phyloP scores from a whole-genome alignment of 2,329 filamentous ascomycete species.

The Clonostachys rhizophaga region DNA sequence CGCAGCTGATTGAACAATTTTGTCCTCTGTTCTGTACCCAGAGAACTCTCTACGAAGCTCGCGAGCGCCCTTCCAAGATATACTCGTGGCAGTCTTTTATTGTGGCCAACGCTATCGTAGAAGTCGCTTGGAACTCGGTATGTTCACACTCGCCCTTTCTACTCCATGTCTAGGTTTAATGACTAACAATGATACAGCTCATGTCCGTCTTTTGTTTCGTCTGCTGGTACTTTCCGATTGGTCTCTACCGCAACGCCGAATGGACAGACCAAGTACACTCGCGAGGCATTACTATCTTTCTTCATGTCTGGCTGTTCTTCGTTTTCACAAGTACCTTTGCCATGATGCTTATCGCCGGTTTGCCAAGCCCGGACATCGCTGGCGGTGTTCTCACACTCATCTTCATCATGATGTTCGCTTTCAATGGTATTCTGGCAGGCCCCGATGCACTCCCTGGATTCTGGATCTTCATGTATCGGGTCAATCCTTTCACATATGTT shows the following conservation, averaged over 20 bases:
- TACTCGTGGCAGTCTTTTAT: constrained; percentile 86
- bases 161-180: constrained; percentile 56
- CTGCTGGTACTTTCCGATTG: constrained; percentile 60
- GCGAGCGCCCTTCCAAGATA: constrained; percentile 77
- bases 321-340: constrained; percentile 66
- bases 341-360: constrained; percentile 54
- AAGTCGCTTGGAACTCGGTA: constrained; percentile 78
- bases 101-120: constrained; percentile 75
- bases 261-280: constrained; percentile 50
- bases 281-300: constrained; percentile 59
- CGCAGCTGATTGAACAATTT: constrained; percentile 70
- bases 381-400: constrained; percentile 63
- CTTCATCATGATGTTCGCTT: constrained; percentile 62
- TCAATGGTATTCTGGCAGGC: constrained; percentile 59
- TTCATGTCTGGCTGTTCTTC: constrained; percentile 61
- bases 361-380: constrained; percentile 52
- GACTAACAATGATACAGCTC: constrained; percentile 23
- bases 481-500: constrained; percentile 46
- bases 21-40: constrained; percentile 86
- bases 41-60: constrained; percentile 76
- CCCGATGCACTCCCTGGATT: constrained; percentile 57
- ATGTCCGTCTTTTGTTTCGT: constrained; percentile 29
- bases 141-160: constrained; percentile 59
- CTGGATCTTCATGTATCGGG: constrained; percentile 71
- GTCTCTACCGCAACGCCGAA: constrained; percentile 58